Percentiles rank a stretch among this genome's conserved stretches.
phyloP scores from a whole-genome alignment of 1,284 basidiomycete genomes.

The Peniophora sp. region DNA sequence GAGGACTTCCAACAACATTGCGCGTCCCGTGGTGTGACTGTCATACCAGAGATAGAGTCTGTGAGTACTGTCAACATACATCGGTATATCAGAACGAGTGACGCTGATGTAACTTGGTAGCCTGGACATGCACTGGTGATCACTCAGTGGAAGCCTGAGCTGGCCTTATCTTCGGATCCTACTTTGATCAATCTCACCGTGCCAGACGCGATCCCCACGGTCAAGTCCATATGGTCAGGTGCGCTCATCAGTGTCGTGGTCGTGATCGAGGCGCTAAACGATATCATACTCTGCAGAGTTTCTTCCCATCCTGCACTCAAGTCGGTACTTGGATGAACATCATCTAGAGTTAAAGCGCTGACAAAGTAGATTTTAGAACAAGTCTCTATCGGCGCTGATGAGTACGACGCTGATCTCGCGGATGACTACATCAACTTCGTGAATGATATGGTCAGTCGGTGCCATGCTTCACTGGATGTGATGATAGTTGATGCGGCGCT shows the following conservation, averaged over 20 bases:
- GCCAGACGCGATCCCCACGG: constrained; percentile 21
- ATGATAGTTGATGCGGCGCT: background rate
- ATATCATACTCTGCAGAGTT: constrained; percentile 17
- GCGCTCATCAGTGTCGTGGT: background rate
- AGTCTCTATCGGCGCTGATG: constrained; percentile 25
- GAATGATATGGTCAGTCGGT: constrained; percentile 19
- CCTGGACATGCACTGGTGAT: constrained; percentile 29
- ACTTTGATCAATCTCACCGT: constrained; percentile 26
- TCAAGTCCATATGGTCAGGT: constrained; percentile 22
- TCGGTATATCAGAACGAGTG: constrained; percentile 12
- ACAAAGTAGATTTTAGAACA: too few species aligned
- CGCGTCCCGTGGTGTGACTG: constrained; percentile 25
- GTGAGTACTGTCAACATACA: constrained; percentile 13
- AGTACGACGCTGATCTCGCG: constrained; percentile 24
- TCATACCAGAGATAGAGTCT: constrained; percentile 16
- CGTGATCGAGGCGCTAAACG: constrained; percentile 3
- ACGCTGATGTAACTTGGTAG: constrained; percentile 10
- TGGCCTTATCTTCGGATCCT: constrained; percentile 21
- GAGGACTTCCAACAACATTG: constrained; percentile 23
- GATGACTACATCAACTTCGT: constrained; percentile 26
- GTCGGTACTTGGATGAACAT: constrained; percentile 6
- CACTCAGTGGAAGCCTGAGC: constrained; percentile 30
- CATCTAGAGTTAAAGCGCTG: background rate
- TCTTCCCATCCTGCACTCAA: constrained; percentile 23
- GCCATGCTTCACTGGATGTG: background rate